Evolutionary conservation across 768 basidiomycete species (phyloP), one percentile per base, ranked within the genome.

Genomic region (Naganishia onofrii): DNA sequence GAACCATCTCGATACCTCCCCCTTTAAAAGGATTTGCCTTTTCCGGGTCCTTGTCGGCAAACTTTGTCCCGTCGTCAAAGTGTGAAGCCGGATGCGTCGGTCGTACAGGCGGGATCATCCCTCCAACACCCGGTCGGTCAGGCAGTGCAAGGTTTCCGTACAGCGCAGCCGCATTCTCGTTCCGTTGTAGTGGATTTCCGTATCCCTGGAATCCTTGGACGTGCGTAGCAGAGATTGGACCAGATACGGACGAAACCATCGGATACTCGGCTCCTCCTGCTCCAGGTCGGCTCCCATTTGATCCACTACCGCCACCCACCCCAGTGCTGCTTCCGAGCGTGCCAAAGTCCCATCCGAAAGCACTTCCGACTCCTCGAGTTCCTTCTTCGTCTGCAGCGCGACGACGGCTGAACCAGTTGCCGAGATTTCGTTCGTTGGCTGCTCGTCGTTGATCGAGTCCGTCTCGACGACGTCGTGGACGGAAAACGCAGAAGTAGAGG

Each of bases 1-100:
- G 60, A 29, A 63, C 42, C 60, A 63, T 63, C 60, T 38, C 23
- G 60, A 63, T 63, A n/a, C 38, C 60, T 26, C 7, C 42, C 15
- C 19, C 3, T 38, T n/a, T 19, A n/a, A 31, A 19, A 3, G 29
- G 32, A 29, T 19, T 19, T 19, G 32, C 32, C 57, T 58, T 58
- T 36, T 58, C 57, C 32, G 36, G 57, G 36, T 58, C 57, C 34
- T 58, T 58, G 32, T 36, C 31, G 34, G n/a, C 34, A 23, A 38
- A 32, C 10, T 38, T 31, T 12, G 31, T 31, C 3, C 32, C 57
- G 2, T 19, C 57, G 34, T 58, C 34, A 21, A 31, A 17, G 7
- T 31, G 54, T 23, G 48, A n/a, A n/a, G 23, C 23, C 15, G 48
- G 48, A 51, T 51, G 48, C 19, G 13, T n/a, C n/a, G 48, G n/a